A percentile compares a stretch with the other conserved stretches of the same genome.
Evolutionary conservation across 192 early-diverging fungal genomes (phyloP).

Genomic region (Rhizophlyctis rosea): DNA sequence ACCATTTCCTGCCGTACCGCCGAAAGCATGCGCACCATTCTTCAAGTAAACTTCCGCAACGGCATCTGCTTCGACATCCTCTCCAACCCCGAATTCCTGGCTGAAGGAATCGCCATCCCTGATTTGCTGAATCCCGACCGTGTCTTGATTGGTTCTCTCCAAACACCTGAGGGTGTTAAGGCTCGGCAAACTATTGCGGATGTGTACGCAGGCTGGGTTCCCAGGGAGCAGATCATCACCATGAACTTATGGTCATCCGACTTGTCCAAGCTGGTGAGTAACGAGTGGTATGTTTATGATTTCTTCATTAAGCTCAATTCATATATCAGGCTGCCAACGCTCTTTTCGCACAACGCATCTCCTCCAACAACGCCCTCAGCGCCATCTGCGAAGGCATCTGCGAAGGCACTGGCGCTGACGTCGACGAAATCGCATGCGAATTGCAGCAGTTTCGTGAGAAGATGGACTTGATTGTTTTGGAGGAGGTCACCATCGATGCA

Average conservation of each 20-base stretch:
- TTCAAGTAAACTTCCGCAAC: slow-evolving; percentile 69
- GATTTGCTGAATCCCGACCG: slow-evolving; percentile 86
- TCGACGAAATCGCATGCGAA: slow-evolving; percentile 91
- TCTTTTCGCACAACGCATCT: slow-evolving; percentile 89
- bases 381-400: slow-evolving; percentile 94
- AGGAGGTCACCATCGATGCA: slow-evolving; percentile 95
- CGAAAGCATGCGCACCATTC: slow-evolving; percentile 75
- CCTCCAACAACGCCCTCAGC: slow-evolving; percentile 83
- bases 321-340: slow-evolving; percentile 95
- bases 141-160: slow-evolving; percentile 81
- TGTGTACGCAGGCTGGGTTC: slow-evolving; percentile 88
- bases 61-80: slow-evolving; percentile 79
- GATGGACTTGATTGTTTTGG: slow-evolving; percentile 95
- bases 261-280: slow-evolving; percentile 76
- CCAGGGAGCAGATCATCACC: slow-evolving; percentile 78
- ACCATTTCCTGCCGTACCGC: slow-evolving; percentile 93
- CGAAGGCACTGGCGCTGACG: slow-evolving; percentile 86
- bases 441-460: slow-evolving; percentile 98
- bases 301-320: no score
- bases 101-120: slow-evolving; percentile 84
- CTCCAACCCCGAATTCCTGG: slow-evolving; percentile 94
- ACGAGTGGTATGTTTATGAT: no score
- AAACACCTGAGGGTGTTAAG: slow-evolving; percentile 62
- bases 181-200: slow-evolving; percentile 75
- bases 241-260: slow-evolving; percentile 93